Percentiles rank a stretch among this genome's conserved stretches.
Evolutionary conservation across 257 asterid genomes (phyloP).

Genomic region (Forsythia viridissima): DNA sequence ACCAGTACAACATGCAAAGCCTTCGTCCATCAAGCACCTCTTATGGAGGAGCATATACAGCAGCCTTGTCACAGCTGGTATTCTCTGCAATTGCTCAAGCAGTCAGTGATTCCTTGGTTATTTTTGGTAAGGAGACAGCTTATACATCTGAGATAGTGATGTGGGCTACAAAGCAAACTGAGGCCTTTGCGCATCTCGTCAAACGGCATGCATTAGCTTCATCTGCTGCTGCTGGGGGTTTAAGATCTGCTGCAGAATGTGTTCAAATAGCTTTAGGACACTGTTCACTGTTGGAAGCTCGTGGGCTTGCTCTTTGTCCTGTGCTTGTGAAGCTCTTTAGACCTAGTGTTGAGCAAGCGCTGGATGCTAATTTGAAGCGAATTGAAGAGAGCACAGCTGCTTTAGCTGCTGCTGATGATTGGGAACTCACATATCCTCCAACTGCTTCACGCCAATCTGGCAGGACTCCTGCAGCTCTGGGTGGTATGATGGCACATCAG

Average conservation of each 20-base stretch:
- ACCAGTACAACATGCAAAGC: conserved; percentile 90
- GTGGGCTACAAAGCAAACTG: conserved; percentile 98
- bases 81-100: conserved; percentile 98
- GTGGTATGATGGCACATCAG: conserved; percentile 53
- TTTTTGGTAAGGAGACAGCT: conserved; percentile 90
- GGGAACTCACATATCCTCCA: conserved; percentile 92
- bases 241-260: conserved; percentile 99
- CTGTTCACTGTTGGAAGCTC: conserved; percentile 89
- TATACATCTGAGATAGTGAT: conserved; percentile 94
- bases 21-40: conserved; percentile 96
- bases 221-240: conserved; percentile 98
- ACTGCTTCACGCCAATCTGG: conserved; percentile 62
- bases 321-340: conserved; percentile 89
- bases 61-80: conserved; percentile 93
- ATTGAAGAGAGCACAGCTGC: conserved; percentile 98
- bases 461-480: conserved; percentile 53
- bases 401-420: conserved; percentile 96
- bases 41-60: conserved; percentile 97
- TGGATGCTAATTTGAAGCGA: conserved; percentile 95
- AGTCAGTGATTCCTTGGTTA: conserved; percentile 77
- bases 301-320: conserved; percentile 95
- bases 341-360: conserved; percentile 96
- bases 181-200: conserved; percentile 82
- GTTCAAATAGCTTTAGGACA: conserved; percentile 98
- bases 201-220: conserved; percentile 96